Conservation (phyloP, 768 basidiomycete genomes). For the Crucibulum laeve region DNA sequence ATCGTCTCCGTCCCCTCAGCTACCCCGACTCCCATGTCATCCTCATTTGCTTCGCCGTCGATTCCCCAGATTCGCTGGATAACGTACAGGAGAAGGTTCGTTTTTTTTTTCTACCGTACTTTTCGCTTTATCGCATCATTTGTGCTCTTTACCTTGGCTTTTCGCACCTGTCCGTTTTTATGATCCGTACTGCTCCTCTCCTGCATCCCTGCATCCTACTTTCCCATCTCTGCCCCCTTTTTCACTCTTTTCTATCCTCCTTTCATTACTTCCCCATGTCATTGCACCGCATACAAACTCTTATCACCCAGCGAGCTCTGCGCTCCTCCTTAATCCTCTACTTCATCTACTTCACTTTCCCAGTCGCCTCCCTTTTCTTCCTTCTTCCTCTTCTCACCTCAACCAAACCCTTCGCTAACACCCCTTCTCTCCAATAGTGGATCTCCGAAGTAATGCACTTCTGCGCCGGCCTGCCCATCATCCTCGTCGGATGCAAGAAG, state of each 20-base stretch:
- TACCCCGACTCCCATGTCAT: constrained; percentile 99
- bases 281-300: no score
- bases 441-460: constrained; percentile 99
- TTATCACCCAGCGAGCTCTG: no score
- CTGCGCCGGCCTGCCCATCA: constrained; percentile 90
- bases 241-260: background rate
- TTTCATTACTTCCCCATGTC: background rate
- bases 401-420: background rate
- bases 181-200: background rate
- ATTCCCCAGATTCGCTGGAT: constrained; percentile 96
- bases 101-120: constrained; percentile 9
- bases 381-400: background rate
- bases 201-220: background rate
- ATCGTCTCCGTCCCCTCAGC: constrained; percentile 93
- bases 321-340: no score
- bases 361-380: no score
- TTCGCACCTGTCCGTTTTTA: no score
- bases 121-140: constrained; percentile 2
- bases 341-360: no score
- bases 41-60: constrained; percentile 97
- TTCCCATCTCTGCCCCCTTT: background rate
- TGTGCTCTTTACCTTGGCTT: constrained; percentile 5
- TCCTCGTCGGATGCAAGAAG: constrained; percentile 99
- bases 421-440: constrained; percentile 56
- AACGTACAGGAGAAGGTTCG: constrained; percentile 99